These are phyloP conservation scores for Russula sp. DNA, from an alignment of 768 basidiomycete genomes.

Conservation along the genomic window DNA sequence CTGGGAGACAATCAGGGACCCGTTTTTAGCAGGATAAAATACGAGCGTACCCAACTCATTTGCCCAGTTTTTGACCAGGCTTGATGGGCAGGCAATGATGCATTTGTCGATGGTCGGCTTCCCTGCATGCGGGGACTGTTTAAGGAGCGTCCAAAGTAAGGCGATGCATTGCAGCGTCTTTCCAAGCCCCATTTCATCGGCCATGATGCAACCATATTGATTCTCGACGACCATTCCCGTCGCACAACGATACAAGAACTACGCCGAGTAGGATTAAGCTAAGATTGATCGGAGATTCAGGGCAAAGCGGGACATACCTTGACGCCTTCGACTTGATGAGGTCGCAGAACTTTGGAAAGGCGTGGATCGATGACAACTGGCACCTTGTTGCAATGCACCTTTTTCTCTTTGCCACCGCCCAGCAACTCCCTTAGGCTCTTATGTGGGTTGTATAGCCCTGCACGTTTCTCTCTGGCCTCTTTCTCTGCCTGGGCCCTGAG, in stretches of 20 bases:
- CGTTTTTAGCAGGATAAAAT: not conserved
- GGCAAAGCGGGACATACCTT: slow-evolving; percentile 50
- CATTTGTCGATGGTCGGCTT: slow-evolving; percentile 93
- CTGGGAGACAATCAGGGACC: slow-evolving; percentile 35
- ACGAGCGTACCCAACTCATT: slow-evolving; percentile 74
- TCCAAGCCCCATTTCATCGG: slow-evolving; percentile 98
- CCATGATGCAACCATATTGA: slow-evolving; percentile 97
- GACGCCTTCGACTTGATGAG: slow-evolving; percentile 98
- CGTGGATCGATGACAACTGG: slow-evolving; percentile 95
- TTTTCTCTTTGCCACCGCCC: slow-evolving; percentile 64
- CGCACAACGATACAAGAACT: slow-evolving; percentile 95
- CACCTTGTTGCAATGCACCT: slow-evolving; percentile 65
- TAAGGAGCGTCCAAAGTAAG: slow-evolving; percentile 89
- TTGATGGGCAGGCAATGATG: slow-evolving; percentile 95
- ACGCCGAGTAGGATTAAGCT: not conserved
- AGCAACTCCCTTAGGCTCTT: slow-evolving; percentile 78
- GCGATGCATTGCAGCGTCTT: slow-evolving; percentile 97
- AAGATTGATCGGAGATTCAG: not conserved
- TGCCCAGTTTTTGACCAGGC: slow-evolving; percentile 97
- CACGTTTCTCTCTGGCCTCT: slow-evolving; percentile 63
- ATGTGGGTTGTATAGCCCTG: slow-evolving; percentile 80
- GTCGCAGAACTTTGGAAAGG: slow-evolving; percentile 79
- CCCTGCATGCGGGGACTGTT: slow-evolving; percentile 85
- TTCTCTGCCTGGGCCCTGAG: slow-evolving; percentile 53
- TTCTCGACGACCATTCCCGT: slow-evolving; percentile 90